Conservation (phyloP, 148 eudicot species). For the Vaccinium vitisidaea region DNA sequence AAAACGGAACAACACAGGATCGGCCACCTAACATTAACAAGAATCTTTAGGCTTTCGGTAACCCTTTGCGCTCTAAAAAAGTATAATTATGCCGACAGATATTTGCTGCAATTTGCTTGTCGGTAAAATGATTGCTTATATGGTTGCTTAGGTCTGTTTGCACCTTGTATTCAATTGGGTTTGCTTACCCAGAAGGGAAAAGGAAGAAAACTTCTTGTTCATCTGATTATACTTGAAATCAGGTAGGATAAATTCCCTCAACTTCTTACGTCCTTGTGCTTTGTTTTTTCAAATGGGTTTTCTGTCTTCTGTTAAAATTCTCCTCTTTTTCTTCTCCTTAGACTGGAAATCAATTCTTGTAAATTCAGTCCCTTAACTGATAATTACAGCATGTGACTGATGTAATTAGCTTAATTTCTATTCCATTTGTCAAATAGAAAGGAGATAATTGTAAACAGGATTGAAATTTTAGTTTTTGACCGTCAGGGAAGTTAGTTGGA, state of each 20-base stretch:
- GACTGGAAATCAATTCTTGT: background rate
- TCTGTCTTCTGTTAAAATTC: too few species aligned
- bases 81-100: background rate
- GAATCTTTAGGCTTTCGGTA: conserved; percentile 15
- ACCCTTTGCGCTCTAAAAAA: background rate
- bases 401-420: background rate
- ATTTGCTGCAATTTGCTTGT: background rate
- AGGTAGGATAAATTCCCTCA: background rate
- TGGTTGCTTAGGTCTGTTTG: background rate
- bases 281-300: conserved; percentile 2
- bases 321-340: background rate
- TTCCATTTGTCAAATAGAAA: background rate
- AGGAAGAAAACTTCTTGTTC: background rate
- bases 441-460: background rate
- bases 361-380: background rate
- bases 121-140: background rate
- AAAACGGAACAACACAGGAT: background rate
- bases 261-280: background rate
- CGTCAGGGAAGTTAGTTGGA: too few species aligned
- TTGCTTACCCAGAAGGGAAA: background rate
- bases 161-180: background rate
- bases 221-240: background rate
- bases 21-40: conserved; percentile 7
- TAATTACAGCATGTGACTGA: background rate
- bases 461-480: background rate